Base-by-base conservation (phyloP, 2,329 filamentous ascomycete genomes). In the Neonectria magnoliae region DNA sequence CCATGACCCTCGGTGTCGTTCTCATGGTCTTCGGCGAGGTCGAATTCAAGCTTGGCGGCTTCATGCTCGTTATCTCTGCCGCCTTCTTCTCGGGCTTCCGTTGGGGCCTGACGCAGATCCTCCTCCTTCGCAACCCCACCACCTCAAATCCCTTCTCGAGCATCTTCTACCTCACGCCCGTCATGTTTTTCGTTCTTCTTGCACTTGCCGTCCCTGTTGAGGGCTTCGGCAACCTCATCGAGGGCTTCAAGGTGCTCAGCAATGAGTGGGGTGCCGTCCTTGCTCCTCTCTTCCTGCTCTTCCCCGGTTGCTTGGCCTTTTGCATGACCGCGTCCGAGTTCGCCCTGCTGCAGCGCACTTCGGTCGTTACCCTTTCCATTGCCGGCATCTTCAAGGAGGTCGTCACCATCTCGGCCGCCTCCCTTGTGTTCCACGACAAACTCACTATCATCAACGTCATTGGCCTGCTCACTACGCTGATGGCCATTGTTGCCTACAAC, bases 351-450 rank as follows among this genome's bases (percentile, higher is more conserved):
- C 92, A 98, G 82, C 93, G 96, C 52, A 98, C 95, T 1, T 97
- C 93, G 1, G 96, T 99, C 57, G 96, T 99, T 56, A 98, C 96
- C 0, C 86, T 99, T 50, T 97, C 92, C 56, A 98, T 99, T 72
- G 97, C 94, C 67, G 96, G 96, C 66, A 98, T 99, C 67, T 98
- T 99, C 85, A 99, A 99, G 79, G 96, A 99, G 81, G 96, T 98
- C 44, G 90, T 99, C 60, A 99, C 96, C 14, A 98, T 99, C 74
- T 91, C 89, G 44, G 94, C 93, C 1, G 95, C 95, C 0, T 92
- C 93, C 9, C 78, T 97, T 29, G 89, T 97, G 4, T 99, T 98
- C 82, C 88, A 96, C 73, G 96, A 99, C 77, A 88, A 87, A 53
- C 87, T 99, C 50, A 98, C 94, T 0, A 83, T 90, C 0, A 88